Conservation (phyloP, 495 filamentous ascomycete genomes). For the Penicillium nucicola region DNA sequence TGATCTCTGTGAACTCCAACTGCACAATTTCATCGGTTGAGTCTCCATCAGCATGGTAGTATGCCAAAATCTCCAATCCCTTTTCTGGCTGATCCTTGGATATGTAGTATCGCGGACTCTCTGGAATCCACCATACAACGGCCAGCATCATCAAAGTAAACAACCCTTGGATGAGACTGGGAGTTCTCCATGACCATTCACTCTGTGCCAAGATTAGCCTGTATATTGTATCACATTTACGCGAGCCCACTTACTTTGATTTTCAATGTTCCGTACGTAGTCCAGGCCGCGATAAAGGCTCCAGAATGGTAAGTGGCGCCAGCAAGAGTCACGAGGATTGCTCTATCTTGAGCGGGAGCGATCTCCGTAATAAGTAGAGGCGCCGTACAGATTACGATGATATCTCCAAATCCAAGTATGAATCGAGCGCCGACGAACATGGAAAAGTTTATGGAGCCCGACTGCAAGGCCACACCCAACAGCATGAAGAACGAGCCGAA, state of each 20-base stretch:
- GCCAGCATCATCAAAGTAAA: constrained; percentile 13
- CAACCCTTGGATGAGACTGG: constrained; percentile 9
- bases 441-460: constrained; percentile 12
- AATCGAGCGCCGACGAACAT: constrained; percentile 21
- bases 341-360: constrained; percentile 14
- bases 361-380: constrained; percentile 20
- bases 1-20: constrained; percentile 35
- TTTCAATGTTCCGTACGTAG: constrained; percentile 19
- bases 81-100: constrained; percentile 36
- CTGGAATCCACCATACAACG: constrained; percentile 13
- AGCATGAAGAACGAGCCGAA: constrained; percentile 23
- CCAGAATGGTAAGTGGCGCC: constrained; percentile 15
- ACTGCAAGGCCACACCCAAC: constrained; percentile 14
- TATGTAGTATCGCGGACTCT: constrained; percentile 20
- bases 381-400: constrained; percentile 15
- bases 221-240: too few species aligned
- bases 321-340: constrained; percentile 11
- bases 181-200: constrained; percentile 16
- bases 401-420: constrained; percentile 18
- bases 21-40: constrained; percentile 23
- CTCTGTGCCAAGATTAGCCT: background rate
- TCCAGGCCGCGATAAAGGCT: constrained; percentile 20
- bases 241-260: constrained; percentile 9
- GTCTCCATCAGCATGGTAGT: constrained; percentile 34
- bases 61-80: constrained; percentile 33